Evolutionary conservation across 208 protist genomes (phyloP).

Genomic region (Tritrichomonas foetus): DNA sequence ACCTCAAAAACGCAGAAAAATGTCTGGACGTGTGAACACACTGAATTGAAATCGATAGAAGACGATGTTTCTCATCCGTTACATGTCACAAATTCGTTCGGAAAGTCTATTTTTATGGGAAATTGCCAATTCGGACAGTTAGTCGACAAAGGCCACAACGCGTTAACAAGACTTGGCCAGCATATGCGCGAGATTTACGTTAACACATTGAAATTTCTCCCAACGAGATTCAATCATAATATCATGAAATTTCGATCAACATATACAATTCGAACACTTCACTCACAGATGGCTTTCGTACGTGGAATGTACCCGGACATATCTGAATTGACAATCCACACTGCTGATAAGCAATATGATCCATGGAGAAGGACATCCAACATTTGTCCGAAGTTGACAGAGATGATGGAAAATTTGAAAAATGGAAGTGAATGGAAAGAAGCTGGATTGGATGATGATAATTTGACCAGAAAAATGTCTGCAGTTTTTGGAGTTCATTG

Average conservation of each 20-base stretch:
- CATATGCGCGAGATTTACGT: neutral
- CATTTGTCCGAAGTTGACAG: neutral
- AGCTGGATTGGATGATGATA: too few relatives aligned
- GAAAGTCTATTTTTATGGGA: neutral
- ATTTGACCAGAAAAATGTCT: too few relatives aligned
- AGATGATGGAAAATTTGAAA: neutral
- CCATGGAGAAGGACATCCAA: neutral
- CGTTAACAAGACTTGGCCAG: neutral
- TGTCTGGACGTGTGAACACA: neutral
- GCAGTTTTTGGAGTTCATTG: too few relatives aligned
- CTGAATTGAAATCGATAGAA: neutral
- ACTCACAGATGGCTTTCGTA: neutral
- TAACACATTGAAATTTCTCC: neutral
- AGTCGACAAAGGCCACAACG: neutral
- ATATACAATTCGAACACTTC: neutral
- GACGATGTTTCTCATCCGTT: neutral
- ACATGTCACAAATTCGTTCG: neutral
- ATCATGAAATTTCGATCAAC: slow-evolving; percentile 9
- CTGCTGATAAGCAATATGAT: neutral
- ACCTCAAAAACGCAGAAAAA: neutral
- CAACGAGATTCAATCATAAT: neutral
- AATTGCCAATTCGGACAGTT: slow-evolving; percentile 21
- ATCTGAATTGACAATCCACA: neutral
- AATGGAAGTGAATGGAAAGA: too few relatives aligned
- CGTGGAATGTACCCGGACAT: neutral